Evolutionary conservation across 768 basidiomycete genomes (phyloP).

Genomic region (Tylopilus rubrobrunneus): DNA sequence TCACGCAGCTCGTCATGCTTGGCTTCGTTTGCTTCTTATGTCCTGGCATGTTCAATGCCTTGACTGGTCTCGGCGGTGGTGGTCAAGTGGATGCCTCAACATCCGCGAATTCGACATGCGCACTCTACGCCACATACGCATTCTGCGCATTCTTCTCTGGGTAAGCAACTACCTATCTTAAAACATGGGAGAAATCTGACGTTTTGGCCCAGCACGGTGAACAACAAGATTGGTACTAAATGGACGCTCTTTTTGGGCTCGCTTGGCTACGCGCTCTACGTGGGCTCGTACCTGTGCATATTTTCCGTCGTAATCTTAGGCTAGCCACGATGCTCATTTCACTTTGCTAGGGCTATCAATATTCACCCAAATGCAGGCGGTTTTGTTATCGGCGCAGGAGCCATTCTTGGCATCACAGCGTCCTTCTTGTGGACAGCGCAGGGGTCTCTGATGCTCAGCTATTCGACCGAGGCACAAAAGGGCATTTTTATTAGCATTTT

Average conservation of each 20-base stretch:
- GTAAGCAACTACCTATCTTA: constrained; percentile 27
- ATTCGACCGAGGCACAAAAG: constrained; percentile 74
- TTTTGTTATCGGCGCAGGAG: constrained; percentile 69
- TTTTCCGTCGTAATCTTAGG: neutral
- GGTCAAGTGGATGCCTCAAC: neutral
- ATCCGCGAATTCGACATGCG: constrained; percentile 10
- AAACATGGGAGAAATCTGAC: neutral
- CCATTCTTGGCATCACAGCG: constrained; percentile 66
- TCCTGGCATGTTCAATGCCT: constrained; percentile 69
- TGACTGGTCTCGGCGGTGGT: neutral
- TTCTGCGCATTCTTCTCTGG: constrained; percentile 64
- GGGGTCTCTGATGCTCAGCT: constrained; percentile 73
- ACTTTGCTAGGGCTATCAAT: constrained; percentile 51
- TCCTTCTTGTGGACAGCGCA: constrained; percentile 75
- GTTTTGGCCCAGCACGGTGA: neutral
- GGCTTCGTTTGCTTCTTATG: constrained; percentile 62
- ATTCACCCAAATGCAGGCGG: constrained; percentile 56
- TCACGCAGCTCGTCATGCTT: constrained; percentile 34
- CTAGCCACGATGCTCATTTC: neutral
- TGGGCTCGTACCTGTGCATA: neutral
- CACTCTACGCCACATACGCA: constrained; percentile 62
- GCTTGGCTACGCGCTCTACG: neutral
- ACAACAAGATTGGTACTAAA: neutral
- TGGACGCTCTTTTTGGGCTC: neutral
- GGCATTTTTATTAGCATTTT: constrained; percentile 71